Conservation (phyloP, 371 early-diverging fungal species). For the Dinochytrium kinnereticum region DNA sequence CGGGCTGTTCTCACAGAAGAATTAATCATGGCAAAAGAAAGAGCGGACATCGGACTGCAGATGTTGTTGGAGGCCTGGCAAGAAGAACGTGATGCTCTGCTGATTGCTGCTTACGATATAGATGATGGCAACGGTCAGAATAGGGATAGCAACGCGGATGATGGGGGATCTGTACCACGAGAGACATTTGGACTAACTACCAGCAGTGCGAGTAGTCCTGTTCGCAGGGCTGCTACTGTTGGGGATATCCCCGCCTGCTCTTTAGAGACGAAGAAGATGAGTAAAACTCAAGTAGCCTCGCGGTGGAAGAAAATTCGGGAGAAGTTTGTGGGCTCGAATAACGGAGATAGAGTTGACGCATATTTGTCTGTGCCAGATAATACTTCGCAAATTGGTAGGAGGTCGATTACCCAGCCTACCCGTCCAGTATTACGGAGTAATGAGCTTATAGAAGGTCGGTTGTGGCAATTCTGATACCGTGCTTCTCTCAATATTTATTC, state of each 20-base stretch:
- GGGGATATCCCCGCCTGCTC: conserved; percentile 2
- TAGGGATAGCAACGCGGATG: conserved; percentile 9
- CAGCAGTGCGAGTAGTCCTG: neutral
- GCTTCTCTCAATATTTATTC: no score
- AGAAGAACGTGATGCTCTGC: neutral
- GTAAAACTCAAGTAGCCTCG: neutral
- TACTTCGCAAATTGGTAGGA: no score
- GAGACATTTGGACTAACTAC: neutral
- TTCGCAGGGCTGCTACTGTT: neutral
- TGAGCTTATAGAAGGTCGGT: no score
- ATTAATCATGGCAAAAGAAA: conserved; percentile 27
- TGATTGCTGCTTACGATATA: neutral
- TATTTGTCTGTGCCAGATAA: no score
- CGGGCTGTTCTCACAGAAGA: conserved; percentile 22
- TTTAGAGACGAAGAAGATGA: neutral
- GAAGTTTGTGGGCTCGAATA: neutral
- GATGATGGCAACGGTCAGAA: neutral
- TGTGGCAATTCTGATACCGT: no score
- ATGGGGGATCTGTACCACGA: no score
- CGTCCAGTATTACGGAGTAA: no score
- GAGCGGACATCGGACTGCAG: conserved; percentile 27
- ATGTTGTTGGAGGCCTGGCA: conserved; percentile 25
- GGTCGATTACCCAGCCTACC: no score
- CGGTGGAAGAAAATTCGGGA: neutral
- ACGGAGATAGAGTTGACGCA: no score